phyloP scores from a whole-genome alignment of 805 yeast genomes.

The Yamadazyma kitorensis region DNA sequence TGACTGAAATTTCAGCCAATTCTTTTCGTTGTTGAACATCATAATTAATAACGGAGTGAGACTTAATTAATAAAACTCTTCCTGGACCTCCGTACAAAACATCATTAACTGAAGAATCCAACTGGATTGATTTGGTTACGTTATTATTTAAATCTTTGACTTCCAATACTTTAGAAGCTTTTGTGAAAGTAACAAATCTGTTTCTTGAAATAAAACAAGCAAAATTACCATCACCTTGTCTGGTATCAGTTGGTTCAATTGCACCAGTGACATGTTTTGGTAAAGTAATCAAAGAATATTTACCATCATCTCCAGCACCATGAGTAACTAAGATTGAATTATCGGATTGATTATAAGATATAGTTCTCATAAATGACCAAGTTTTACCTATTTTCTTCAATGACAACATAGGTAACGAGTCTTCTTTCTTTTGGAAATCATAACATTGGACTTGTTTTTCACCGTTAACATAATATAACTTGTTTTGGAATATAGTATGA shows the following conservation, averaged over 20 bases:
- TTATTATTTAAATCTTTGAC: slow-evolving; percentile 81
- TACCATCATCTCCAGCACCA: slow-evolving; percentile 63
- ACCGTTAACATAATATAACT: slow-evolving; percentile 69
- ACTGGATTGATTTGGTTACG: slow-evolving; percentile 74
- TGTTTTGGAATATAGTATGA: slow-evolving; percentile 67
- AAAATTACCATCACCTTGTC: slow-evolving; percentile 76
- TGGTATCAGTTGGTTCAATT: slow-evolving; percentile 80
- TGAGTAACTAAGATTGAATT: slow-evolving; percentile 80
- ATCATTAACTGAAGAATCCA: slow-evolving; percentile 66
- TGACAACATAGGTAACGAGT: slow-evolving; percentile 75
- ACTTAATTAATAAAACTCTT: slow-evolving; percentile 69
- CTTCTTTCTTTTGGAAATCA: slow-evolving; percentile 62
- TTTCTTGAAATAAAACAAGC: slow-evolving; percentile 94
- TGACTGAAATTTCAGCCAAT: slow-evolving; percentile 62
- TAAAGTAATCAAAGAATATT: slow-evolving; percentile 69
- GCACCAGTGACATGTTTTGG: slow-evolving; percentile 92
- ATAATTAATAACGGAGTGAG: slow-evolving; percentile 69
- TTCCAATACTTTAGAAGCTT: slow-evolving; percentile 62
- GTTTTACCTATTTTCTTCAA: slow-evolving; percentile 80
- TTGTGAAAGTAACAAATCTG: slow-evolving; percentile 80
- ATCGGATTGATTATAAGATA: slow-evolving; percentile 92
- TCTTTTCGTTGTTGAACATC: slow-evolving; percentile 92
- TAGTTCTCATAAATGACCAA: slow-evolving; percentile 80
- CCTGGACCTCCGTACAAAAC: slow-evolving; percentile 83
- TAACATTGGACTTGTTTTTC: slow-evolving; percentile 84